Percentiles rank a stretch among this genome's conserved stretches.
phyloP scores from a whole-genome alignment of 441 rosid genomes.

The Populus hybrid region DNA sequence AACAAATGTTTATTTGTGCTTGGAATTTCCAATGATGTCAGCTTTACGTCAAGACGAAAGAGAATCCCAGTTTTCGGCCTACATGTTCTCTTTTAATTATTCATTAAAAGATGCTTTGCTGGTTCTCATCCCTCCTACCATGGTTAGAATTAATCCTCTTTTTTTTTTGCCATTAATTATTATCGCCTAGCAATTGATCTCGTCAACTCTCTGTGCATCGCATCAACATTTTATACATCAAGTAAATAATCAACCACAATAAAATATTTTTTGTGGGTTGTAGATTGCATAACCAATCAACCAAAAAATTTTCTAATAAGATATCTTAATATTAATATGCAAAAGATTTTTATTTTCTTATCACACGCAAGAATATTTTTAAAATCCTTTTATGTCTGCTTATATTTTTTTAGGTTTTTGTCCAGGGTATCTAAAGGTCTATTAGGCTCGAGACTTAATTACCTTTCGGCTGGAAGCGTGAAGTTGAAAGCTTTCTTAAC shows the following conservation, averaged over 20 bases:
- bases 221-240: not conserved
- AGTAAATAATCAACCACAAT: not conserved
- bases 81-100: not conserved
- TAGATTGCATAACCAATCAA: not conserved
- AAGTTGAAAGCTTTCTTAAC: too few species aligned
- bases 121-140: not conserved
- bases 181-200: not conserved
- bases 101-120: not conserved
- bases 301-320: too few species aligned
- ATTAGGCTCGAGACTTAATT: too few species aligned
- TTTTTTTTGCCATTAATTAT: too few species aligned
- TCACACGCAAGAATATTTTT: too few species aligned
- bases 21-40: not conserved
- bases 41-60: not conserved
- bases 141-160: not conserved
- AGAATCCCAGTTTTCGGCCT: not conserved
- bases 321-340: too few species aligned
- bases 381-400: too few species aligned
- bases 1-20: not conserved
- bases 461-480: too few species aligned
- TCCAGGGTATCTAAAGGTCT: too few species aligned
- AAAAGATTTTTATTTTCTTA: too few species aligned
- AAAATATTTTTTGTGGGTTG: not conserved
- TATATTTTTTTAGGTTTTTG: too few species aligned
- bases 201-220: not conserved